These are phyloP conservation scores for Pelomyxa schiedti DNA, from an alignment of 78 protist genomes.

Conservation along the genomic window DNA sequence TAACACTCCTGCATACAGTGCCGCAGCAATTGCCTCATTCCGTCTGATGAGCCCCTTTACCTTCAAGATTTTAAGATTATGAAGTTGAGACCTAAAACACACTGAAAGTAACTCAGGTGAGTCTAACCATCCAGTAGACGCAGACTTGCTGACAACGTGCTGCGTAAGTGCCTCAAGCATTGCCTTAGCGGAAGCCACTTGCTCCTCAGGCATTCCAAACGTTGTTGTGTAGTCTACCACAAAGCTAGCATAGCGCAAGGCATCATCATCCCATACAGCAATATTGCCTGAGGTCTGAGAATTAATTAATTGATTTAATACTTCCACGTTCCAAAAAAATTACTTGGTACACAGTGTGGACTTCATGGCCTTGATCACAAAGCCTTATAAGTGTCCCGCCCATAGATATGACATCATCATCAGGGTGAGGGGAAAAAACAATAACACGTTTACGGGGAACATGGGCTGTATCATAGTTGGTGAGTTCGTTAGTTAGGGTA, in stretches of 20 bases:
- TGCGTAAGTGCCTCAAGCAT: conserved; percentile 3
- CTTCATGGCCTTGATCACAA: conserved; percentile 53
- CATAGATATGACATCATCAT: conserved; percentile 72
- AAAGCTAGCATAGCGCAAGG: conserved; percentile 23
- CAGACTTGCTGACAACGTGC: conserved; percentile 16
- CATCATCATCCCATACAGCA: conserved; percentile 59
- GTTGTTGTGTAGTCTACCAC: conserved; percentile 17
- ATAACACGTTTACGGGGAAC: conserved; percentile 28
- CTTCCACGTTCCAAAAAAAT: neutral
- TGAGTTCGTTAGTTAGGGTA: neutral
- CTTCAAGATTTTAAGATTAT: too few species aligned
- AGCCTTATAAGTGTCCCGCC: conserved; percentile 57
- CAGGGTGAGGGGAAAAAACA: conserved; percentile 72
- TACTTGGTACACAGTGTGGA: conserved; percentile 33
- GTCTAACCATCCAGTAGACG: conserved; percentile 21
- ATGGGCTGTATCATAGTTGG: neutral
- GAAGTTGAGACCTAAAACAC: neutral
- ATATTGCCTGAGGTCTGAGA: conserved; percentile 46
- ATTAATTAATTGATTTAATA: too few species aligned
- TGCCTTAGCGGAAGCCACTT: neutral
- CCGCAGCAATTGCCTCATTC: conserved; percentile 58
- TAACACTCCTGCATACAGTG: conserved; percentile 37
- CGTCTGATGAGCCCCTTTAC: conserved; percentile 58
- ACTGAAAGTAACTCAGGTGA: conserved; percentile 14
- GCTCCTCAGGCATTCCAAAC: neutral